These are phyloP conservation scores for Crucihimalaya himalaica DNA, from an alignment of 345 rosid species.

Conservation along the genomic window DNA sequence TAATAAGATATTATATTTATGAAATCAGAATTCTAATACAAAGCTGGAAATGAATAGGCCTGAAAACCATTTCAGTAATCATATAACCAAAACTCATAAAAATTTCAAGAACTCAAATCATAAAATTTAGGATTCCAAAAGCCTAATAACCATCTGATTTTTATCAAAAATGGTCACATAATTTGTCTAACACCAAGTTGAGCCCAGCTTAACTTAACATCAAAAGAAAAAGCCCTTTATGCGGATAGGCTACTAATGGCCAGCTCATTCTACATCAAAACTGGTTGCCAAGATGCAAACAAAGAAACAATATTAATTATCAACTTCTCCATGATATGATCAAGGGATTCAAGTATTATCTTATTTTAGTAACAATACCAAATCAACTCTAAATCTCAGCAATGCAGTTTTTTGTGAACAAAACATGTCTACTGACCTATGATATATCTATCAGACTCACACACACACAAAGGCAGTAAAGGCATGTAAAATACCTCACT, in stretches of 20 bases:
- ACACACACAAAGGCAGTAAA: slow-evolving; percentile 24
- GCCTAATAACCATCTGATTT: background rate
- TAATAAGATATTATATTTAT: background rate
- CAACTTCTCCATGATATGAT: background rate
- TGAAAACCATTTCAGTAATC: slow-evolving; percentile 7
- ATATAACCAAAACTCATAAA: slow-evolving; percentile 1
- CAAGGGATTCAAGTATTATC: slow-evolving; percentile 10
- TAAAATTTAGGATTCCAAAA: slow-evolving; percentile 2
- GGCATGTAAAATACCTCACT: slow-evolving; percentile 44
- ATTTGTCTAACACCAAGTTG: slow-evolving; percentile 13
- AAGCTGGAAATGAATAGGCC: slow-evolving; percentile 9
- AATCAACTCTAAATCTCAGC: slow-evolving; percentile 14
- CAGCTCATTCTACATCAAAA: background rate
- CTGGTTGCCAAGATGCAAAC: slow-evolving; percentile 23
- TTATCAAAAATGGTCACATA: background rate
- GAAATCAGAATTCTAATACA: slow-evolving; percentile 19
- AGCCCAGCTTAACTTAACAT: slow-evolving; percentile 24
- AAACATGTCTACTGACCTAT: slow-evolving; percentile 14
- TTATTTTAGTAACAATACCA: slow-evolving; percentile 10
- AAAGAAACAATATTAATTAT: slow-evolving; percentile 9
- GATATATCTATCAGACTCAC: slow-evolving; percentile 16
- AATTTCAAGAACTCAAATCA: slow-evolving; percentile 15
- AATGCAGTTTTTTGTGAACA: slow-evolving; percentile 9
- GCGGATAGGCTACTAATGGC: slow-evolving; percentile 9
- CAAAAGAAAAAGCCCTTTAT: slow-evolving; percentile 1